Base-by-base conservation (phyloP, 108 stramenopile genomes). In the Cyclotella distinguenda region DNA sequence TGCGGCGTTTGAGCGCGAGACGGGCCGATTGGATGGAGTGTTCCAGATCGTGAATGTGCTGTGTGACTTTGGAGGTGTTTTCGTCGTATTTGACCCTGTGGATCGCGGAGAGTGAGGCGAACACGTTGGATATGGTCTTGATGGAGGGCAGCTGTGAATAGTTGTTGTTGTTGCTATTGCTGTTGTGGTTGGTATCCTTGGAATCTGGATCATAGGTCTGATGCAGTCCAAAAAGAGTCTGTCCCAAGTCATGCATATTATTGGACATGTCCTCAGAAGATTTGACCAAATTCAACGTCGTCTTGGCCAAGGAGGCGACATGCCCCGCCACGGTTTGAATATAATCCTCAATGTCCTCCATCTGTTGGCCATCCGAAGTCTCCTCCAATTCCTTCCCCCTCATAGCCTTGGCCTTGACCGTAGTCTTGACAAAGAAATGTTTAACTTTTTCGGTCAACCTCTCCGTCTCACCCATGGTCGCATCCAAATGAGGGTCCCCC, bases 221-320 rank as follows among this genome's bases (percentile, higher is more conserved):
- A 52, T 87, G 77, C 60, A 86, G 77, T 26, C 87, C 90, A 61
- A 93, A 90, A n/a, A 86, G 49, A 11, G 90, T 79, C 36, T 85
- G 72, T 23, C 89, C 92, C 64, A 97, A 78, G 25, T 97, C 95
- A 54, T 87, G 84, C 60, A 90, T 71, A 43, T 71, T 75, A 19
- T 64, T 62, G 4, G 91, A 79, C 19, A 69, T 69, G 30, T 87
- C 90, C 38, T 77, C 64, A 12, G 85, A 86, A 34, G 71, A 68
- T 35, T 88, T 76, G 43, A 91, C 87, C 48, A 97, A 57, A n/a
- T 60, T 65, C 32, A 71, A 57, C 13, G 93, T 83, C 39, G 88
- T 86, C 64, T 84, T 87, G n/a, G 70, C 60, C 30, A 97, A 72
- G 3, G 68, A 64, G 49, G 82, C 87, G 43, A 89, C 70, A 48